Conservation (phyloP, 768 basidiomycete genomes). For the Lactifluus volemus region DNA sequence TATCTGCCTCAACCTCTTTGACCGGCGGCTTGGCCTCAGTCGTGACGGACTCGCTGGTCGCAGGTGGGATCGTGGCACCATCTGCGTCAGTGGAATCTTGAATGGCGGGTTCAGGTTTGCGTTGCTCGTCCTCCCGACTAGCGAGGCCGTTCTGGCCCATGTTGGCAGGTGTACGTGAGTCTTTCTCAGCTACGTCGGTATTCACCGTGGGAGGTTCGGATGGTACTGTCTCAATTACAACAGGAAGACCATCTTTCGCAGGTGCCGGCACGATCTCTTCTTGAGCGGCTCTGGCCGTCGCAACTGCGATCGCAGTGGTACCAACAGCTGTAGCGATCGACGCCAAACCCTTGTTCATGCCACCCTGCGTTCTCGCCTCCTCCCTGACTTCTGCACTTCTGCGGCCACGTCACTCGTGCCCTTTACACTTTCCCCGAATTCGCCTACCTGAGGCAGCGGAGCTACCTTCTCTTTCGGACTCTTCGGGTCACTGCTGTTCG, state of each 20-base stretch:
- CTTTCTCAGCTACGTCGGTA: constrained; percentile 18
- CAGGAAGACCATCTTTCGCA: constrained; percentile 17
- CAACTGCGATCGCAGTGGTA: constrained; percentile 13
- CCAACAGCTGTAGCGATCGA: constrained; percentile 19
- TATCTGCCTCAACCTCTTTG: constrained; percentile 2
- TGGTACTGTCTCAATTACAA: constrained; percentile 12
- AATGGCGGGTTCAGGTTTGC: neutral
- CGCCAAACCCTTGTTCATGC: neutral
- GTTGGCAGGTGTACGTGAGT: constrained; percentile 6
- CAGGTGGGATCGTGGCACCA: constrained; percentile 22
- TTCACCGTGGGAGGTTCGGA: constrained; percentile 14
- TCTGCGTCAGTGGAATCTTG: neutral
- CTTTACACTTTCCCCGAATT: constrained; percentile 58
- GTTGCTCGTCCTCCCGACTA: neutral
- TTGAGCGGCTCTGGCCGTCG: neutral
- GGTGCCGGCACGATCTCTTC: neutral
- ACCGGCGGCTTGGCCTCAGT: constrained; percentile 10
- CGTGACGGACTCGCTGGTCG: constrained; percentile 26
- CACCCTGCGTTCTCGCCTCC: constrained; percentile 5
- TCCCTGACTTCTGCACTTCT: constrained; percentile 11
- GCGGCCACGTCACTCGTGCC: constrained; percentile 19
- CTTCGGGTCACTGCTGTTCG: constrained; percentile 21
- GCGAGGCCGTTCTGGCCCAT: constrained; percentile 6
- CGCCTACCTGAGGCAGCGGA: constrained; percentile 41
- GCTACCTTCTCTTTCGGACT: constrained; percentile 27